Conservation (phyloP, 2,329 filamentous ascomycete species). For the Monilinia vaccinii-corymbosi region DNA sequence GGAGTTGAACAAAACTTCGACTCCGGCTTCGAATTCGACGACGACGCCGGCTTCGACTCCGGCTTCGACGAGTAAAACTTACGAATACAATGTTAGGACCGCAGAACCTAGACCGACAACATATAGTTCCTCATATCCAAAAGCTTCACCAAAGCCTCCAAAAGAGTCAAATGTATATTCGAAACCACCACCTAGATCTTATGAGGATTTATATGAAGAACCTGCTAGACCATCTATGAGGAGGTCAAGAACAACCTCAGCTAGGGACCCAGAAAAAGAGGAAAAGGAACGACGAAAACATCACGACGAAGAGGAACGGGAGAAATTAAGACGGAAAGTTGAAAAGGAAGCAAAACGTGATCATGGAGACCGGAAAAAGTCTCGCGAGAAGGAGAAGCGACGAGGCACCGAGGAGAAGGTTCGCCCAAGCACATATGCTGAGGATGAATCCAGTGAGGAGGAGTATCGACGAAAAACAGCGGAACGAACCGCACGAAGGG, state of each 20-base stretch:
- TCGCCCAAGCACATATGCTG: conserved; percentile 17
- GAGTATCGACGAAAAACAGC: conserved; percentile 17
- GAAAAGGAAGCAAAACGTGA: conserved; percentile 28
- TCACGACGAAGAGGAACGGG: conserved; percentile 26
- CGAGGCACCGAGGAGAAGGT: conserved; percentile 29
- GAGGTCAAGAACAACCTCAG: conserved; percentile 25
- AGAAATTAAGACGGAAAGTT: conserved; percentile 23
- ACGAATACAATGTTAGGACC: conserved; percentile 39
- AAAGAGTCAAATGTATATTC: conserved; percentile 25
- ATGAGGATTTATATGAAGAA: conserved; percentile 43
- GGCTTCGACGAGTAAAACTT: conserved; percentile 30
- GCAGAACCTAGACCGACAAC: conserved; percentile 37
- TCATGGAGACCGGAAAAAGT: conserved; percentile 27
- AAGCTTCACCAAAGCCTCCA: conserved; percentile 9
- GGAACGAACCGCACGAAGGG: conserved; percentile 21
- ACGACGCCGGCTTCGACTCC: not conserved
- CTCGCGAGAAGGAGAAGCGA: conserved; percentile 33
- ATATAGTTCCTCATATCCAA: conserved; percentile 8
- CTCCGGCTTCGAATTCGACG: conserved; percentile 20
- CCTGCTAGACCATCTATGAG: conserved; percentile 28
- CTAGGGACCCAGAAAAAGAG: conserved; percentile 24
- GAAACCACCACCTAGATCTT: conserved; percentile 31
- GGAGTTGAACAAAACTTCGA: conserved; percentile 29
- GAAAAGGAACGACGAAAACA: conserved; percentile 28
- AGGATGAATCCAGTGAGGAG: conserved; percentile 24